Percentiles rank a stretch among this genome's conserved stretches.
phyloP scores from a whole-genome alignment of 2,329 filamentous ascomycete genomes.

The Pseudonectria foliicola region DNA sequence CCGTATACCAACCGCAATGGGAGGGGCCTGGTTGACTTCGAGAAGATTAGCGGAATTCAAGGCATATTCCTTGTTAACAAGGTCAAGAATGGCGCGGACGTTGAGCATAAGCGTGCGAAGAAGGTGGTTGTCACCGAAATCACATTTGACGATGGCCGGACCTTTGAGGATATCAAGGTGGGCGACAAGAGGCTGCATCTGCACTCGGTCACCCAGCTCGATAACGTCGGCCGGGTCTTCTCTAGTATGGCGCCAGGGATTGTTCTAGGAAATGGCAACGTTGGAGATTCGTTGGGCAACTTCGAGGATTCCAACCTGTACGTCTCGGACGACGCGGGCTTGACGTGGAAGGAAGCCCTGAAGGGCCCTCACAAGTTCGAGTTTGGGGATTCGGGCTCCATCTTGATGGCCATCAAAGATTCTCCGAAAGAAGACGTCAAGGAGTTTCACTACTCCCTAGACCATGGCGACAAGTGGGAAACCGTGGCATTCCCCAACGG shows the following conservation, averaged over 20 bases:
- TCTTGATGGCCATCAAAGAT: conserved; percentile 77
- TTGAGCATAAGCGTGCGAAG: conserved; percentile 45
- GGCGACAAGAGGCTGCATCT: conserved; percentile 70
- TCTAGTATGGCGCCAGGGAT: conserved; percentile 90
- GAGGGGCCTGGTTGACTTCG: conserved; percentile 80
- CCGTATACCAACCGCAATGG: conserved; percentile 84
- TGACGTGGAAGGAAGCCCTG: conserved; percentile 70
- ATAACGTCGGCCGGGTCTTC: conserved; percentile 79
- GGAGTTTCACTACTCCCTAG: conserved; percentile 67
- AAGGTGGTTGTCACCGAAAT: conserved; percentile 76
- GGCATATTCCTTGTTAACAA: conserved; percentile 87
- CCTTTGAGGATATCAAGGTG: conserved; percentile 66
- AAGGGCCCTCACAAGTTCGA: conserved; percentile 90
- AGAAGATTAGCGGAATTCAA: conserved; percentile 86
- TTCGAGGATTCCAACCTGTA: conserved; percentile 74
- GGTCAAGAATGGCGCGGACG: conserved; percentile 77
- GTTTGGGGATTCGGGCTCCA: conserved; percentile 86
- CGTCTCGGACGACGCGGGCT: conserved; percentile 84
- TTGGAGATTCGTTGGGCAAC: conserved; percentile 62
- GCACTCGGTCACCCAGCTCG: conserved; percentile 82
- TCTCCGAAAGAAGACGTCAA: conserved; percentile 54
- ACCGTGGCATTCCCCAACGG: conserved; percentile 58
- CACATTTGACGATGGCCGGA: conserved; percentile 91
- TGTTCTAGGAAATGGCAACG: conserved; percentile 91
- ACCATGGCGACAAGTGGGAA: conserved; percentile 84